Base-by-base conservation (phyloP, 345 rosid species). In the Brassica carinata region DNA sequence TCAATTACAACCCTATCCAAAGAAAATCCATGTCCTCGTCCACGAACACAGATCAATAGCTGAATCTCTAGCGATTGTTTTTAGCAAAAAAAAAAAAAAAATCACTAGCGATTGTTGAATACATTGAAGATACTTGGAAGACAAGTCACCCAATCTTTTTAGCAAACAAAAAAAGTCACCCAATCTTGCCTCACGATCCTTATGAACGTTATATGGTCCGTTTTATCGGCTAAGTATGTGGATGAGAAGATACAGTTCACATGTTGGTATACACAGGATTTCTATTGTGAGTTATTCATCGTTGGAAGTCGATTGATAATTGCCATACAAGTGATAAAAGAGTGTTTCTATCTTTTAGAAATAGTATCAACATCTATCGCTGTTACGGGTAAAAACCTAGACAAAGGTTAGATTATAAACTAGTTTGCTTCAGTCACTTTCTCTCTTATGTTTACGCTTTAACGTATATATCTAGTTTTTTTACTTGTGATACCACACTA, bases 111-210 rank as follows among this genome's bases (percentile, higher is more conserved):
- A 86, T 88, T 51, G 75, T 88, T 17, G 87, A 89, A 74, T 89
- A 87, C 82, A 87, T 88, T 10, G 89, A 86, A 48, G 89, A 89
- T 19, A 82, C 85, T 2, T 89, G 90, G 91, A 84, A 83, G 36
- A 14, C 73, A 23, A 23, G 26, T 23, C 26, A 23, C 26, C 26
- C 26, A 23, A 23, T 23, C 26, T 23, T 23, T 23, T 23, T 23
- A 23, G 26, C 26, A 23, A 23, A 23, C 26, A 23, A 23, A 23
- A 23, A 23, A 34, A 61, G 71, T 72, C 14, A 79, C 34, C 74
- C 82, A 10, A 68, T 88, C 27, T 81, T 89, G 82, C 91, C 90
- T 3, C 74, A 65, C 5, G 78, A 85, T 78, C 87, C 91, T 19
- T 75, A 77, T 29, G 87, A 86, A 15, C 77, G 84, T 53, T 89